Evolutionary conservation across 2,329 filamentous ascomycete genomes (phyloP).

Genomic region (Aspergillus sp.): DNA sequence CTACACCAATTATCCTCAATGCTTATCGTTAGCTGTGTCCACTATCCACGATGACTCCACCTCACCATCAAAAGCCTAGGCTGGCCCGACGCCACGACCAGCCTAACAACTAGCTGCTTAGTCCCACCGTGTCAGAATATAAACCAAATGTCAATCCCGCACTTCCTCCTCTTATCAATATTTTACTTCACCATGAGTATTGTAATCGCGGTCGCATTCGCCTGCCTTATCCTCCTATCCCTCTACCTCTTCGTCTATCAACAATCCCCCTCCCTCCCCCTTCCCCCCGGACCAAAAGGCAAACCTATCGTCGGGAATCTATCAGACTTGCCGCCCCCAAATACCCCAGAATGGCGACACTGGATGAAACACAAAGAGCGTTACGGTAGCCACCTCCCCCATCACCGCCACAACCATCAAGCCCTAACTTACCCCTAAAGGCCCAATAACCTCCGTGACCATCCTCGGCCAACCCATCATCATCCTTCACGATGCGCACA

Average conservation of each 20-base stretch:
- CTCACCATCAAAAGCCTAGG: too few species aligned
- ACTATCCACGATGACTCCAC: too few species aligned
- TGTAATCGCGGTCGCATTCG: too few species aligned
- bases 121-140: too few species aligned
- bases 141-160: too few species aligned
- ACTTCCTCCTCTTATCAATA: too few species aligned
- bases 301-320: slow-evolving; percentile 54
- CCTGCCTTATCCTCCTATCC: neutral
- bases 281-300: slow-evolving; percentile 54
- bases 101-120: too few species aligned
- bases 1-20: too few species aligned
- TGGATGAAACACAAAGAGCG: slow-evolving; percentile 45
- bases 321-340: slow-evolving; percentile 46
- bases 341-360: slow-evolving; percentile 40
- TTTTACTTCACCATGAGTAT: too few species aligned
- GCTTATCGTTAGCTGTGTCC: too few species aligned
- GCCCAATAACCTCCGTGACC: slow-evolving; percentile 37
- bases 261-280: slow-evolving; percentile 1
- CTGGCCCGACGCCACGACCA: too few species aligned
- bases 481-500: slow-evolving; percentile 33
- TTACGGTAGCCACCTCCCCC: slow-evolving; percentile 28
- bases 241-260: neutral
- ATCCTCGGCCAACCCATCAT: slow-evolving; percentile 36
- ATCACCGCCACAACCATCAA: neutral
- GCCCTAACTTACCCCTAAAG: slow-evolving; percentile 6